Evolutionary conservation across 345 rosid genomes (phyloP).

Genomic region (Eucalyptus sideroxylon): DNA sequence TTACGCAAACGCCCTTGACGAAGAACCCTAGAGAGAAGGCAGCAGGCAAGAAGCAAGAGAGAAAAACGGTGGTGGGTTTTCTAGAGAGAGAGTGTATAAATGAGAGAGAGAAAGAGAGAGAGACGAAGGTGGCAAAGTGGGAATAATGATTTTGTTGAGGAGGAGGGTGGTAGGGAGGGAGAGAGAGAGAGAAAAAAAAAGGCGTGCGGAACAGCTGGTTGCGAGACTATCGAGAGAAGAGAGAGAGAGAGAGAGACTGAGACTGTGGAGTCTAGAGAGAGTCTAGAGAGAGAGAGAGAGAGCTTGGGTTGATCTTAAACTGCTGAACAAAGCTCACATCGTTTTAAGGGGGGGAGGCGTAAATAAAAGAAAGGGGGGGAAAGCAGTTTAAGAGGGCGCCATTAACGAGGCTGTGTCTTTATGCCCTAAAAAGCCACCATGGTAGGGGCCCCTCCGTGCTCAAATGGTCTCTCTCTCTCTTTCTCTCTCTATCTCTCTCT

Average conservation of each 20-base stretch:
- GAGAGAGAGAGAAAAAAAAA: background rate
- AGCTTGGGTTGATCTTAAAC: background rate
- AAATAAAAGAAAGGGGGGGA: background rate
- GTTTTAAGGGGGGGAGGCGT: background rate
- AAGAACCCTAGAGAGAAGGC: background rate
- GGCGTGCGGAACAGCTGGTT: slow-evolving; percentile 1
- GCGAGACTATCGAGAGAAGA: background rate
- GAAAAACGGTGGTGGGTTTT: background rate
- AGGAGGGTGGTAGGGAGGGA: background rate
- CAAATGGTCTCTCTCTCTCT: background rate
- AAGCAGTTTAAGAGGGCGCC: background rate
- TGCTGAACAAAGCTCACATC: background rate
- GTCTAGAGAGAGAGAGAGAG: background rate
- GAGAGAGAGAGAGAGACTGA: background rate
- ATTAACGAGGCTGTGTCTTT: background rate
- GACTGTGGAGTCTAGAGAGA: background rate
- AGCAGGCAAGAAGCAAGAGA: background rate
- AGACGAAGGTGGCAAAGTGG: background rate
- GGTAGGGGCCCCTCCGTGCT: background rate
- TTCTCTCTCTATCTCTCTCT: background rate
- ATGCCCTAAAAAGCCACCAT: background rate
- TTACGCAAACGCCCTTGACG: background rate
- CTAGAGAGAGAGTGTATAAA: background rate
- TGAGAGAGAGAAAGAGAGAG: background rate
- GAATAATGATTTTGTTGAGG: background rate